Conservation (phyloP, 2,329 filamentous ascomycete species). For the Cladosporium phlei region DNA sequence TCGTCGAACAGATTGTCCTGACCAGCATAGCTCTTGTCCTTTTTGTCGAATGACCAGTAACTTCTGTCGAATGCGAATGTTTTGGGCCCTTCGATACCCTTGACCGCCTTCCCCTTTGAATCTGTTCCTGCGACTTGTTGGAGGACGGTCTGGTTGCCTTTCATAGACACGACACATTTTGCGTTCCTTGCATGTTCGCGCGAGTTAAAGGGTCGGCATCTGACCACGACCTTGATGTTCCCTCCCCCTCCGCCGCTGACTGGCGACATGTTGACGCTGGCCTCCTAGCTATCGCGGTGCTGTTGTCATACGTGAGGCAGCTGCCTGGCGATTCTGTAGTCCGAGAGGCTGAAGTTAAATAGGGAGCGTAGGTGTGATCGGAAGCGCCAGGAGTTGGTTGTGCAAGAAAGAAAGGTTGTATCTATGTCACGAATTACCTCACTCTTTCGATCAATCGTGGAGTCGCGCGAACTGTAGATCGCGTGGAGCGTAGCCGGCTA, state of each 20-base stretch:
- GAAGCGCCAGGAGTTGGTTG: too few species aligned
- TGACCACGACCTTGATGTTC: constrained; percentile 99
- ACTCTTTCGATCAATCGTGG: too few species aligned
- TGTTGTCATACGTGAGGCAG: too few species aligned
- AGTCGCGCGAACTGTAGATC: too few species aligned
- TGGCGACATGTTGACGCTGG: constrained; percentile 10
- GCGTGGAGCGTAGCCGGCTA: too few species aligned
- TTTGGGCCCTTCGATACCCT: constrained; percentile 65
- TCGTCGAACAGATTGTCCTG: constrained; percentile 87
- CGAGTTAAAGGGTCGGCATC: constrained; percentile 87
- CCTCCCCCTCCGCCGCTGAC: constrained; percentile 61
- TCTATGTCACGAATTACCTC: too few species aligned
- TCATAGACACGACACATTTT: constrained; percentile 98
- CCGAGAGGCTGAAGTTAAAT: too few species aligned
- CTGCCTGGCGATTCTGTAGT: too few species aligned
- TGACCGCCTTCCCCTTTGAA: constrained; percentile 60
- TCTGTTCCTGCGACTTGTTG: constrained; percentile 59
- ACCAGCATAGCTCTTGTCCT: constrained; percentile 75
- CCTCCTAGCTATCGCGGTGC: constrained; percentile 16
- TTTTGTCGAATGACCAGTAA: constrained; percentile 94
- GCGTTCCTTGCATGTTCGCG: constrained; percentile 80
- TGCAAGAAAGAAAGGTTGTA: too few species aligned
- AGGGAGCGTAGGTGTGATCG: too few species aligned
- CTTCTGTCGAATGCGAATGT: constrained; percentile 93
- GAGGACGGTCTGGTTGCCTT: constrained; percentile 83